phyloP scores from a whole-genome alignment of 2,329 filamentous ascomycete genomes.

The Fusarium illudens region DNA sequence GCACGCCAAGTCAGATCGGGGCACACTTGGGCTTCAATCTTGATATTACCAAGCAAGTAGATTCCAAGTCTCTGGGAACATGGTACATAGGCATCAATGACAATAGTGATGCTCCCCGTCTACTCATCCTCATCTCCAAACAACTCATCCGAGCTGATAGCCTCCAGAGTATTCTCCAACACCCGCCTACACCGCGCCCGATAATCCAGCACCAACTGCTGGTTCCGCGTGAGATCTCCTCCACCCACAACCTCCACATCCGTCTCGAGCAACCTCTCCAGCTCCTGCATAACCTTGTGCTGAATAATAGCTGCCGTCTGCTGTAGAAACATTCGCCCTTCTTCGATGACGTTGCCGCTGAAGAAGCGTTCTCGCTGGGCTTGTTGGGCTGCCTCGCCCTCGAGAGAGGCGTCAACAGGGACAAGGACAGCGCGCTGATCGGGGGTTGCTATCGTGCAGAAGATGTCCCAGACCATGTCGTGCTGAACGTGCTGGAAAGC shows the following conservation, averaged over 20 bases:
- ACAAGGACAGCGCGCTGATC: constrained; percentile 44
- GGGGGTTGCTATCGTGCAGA: constrained; percentile 49
- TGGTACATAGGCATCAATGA: too few relatives aligned
- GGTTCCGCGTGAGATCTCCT: constrained; percentile 54
- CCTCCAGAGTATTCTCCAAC: constrained; percentile 55
- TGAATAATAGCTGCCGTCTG: constrained; percentile 53
- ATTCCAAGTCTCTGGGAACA: too few relatives aligned
- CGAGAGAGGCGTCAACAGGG: constrained; percentile 23
- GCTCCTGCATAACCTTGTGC: constrained; percentile 53
- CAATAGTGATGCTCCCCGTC: constrained; percentile 6
- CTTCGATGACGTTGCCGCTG: constrained; percentile 42
- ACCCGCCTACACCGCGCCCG: constrained; percentile 58
- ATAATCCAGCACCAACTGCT: constrained; percentile 60
- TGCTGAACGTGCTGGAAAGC: constrained; percentile 62
- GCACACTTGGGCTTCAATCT: too few relatives aligned
- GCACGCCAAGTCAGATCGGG: too few relatives aligned
- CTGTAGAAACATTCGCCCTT: constrained; percentile 43
- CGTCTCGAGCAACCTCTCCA: constrained; percentile 57
- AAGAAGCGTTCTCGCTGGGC: constrained; percentile 43
- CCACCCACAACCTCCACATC: constrained; percentile 55
- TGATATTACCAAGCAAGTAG: too few relatives aligned
- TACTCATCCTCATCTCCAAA: constrained; percentile 35
- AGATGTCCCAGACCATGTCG: constrained; percentile 61
- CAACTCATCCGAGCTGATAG: constrained; percentile 46
- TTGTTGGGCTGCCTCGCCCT: constrained; percentile 43